A percentile compares a stretch with the other conserved stretches of the same genome.
Evolutionary conservation across 2,329 filamentous ascomycete genomes (phyloP).

Genomic region (Ceratocystis papillata): DNA sequence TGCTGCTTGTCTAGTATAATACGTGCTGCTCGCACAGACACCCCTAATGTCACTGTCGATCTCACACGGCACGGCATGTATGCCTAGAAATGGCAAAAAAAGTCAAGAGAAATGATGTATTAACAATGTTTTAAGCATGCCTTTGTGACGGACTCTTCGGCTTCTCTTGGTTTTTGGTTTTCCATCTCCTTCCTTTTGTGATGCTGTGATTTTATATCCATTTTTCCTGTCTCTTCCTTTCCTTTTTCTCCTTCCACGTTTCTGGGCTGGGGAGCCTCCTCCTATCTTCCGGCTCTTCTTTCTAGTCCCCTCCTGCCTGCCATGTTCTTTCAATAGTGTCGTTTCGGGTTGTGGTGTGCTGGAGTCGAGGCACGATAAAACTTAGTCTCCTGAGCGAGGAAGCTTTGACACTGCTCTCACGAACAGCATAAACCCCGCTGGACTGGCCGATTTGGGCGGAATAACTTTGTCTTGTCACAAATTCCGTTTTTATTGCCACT

Average conservation of each 20-base stretch:
- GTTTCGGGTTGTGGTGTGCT: slow-evolving; percentile 4
- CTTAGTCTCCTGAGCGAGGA: neutral
- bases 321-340: neutral
- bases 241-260: neutral
- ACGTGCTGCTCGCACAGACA: slow-evolving; percentile 4
- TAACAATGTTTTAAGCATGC: neutral
- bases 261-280: neutral
- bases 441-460: too few species aligned
- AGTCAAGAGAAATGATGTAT: neutral
- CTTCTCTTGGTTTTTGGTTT: neutral
- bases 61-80: slow-evolving; percentile 7
- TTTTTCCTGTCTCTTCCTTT: neutral
- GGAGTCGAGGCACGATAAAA: neutral
- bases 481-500: neutral
- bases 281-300: neutral
- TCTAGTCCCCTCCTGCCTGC: neutral
- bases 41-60: slow-evolving; percentile 12
- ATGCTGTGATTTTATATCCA: neutral
- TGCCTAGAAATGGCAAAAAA: slow-evolving; percentile 1
- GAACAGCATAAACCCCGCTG: too few species aligned
- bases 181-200: neutral
- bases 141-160: neutral
- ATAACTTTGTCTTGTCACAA: too few species aligned
- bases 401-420: neutral
- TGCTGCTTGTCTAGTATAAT: neutral